A percentile compares a stretch with the other conserved stretches of the same genome.
Conservation (phyloP, 495 filamentous ascomycete genomes). For the Penicillium alfredii region DNA sequence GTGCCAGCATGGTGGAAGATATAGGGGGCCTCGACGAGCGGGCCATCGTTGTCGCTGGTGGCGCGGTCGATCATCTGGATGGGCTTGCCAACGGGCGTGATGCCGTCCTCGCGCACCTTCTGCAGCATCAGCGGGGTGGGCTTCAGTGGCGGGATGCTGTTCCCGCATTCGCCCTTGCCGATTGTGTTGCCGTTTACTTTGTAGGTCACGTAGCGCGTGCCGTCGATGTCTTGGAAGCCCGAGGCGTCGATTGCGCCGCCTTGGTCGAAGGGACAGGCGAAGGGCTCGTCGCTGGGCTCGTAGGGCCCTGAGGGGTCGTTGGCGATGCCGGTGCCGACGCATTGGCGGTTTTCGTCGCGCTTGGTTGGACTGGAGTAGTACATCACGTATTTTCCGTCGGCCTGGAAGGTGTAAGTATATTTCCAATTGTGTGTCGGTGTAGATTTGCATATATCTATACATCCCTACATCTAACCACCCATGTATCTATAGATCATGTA, state of each 20-base stretch:
- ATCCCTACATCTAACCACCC: too few species aligned
- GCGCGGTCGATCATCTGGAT: constrained; percentile 50
- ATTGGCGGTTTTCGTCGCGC: constrained; percentile 38
- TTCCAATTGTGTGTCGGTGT: too few species aligned
- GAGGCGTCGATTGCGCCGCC: constrained; percentile 57
- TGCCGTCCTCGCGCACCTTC: constrained; percentile 44
- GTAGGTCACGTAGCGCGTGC: constrained; percentile 52
- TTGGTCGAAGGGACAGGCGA: constrained; percentile 44
- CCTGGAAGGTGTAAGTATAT: constrained; percentile 17
- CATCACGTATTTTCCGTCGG: constrained; percentile 49
- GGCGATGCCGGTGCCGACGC: constrained; percentile 48
- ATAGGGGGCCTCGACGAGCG: constrained; percentile 57
- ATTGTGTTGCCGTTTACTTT: constrained; percentile 59
- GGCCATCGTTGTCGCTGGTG: constrained; percentile 45
- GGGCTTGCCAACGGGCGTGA: constrained; percentile 45
- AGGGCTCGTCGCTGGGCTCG: constrained; percentile 33
- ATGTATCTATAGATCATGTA: too few species aligned
- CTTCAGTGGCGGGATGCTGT: constrained; percentile 46
- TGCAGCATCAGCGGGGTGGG: constrained; percentile 58
- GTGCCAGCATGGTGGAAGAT: constrained; percentile 39
- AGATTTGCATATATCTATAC: background rate
- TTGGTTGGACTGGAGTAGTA: constrained; percentile 51
- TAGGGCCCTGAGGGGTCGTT: constrained; percentile 46
- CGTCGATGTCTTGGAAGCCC: constrained; percentile 47
- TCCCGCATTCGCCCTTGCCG: constrained; percentile 51